Evolutionary conservation across 345 rosid species (phyloP), one percentile per base, ranked within the genome.

Genomic region (Xanthoceras sorbifolium): DNA sequence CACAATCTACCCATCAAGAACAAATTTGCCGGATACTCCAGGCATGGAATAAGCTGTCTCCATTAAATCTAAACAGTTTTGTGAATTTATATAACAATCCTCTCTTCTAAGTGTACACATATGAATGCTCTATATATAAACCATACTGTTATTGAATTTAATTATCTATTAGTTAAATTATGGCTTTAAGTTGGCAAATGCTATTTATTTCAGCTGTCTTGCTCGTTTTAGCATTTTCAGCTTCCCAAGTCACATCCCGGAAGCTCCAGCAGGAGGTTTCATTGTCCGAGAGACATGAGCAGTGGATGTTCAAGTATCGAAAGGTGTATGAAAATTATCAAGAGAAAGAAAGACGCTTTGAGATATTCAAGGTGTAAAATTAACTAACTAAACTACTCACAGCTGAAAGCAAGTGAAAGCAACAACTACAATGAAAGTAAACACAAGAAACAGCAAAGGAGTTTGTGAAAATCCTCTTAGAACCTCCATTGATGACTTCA

Each of bases 311-410:
- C 6, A 23, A 38, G 0, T 59, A 80, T 54, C 82, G 70, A 20
- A 62, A 64, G 25, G 79, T 78, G 0, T 86, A 84, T 40, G 28
- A 14, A 25, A 68, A 75, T 40, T 23, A n/a, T 2, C 31, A 26
- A 0, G 86, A 86, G 65, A 84, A 66, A 44, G 75, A 67, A 20
- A 76, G 14, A 31, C 77, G 81, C 6, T 77, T 80, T 44, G n/a
- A 55, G 40, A 82, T 82, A 44, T 84, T 84, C 67, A 82, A 74
- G n/a, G n/a, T n/a, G n/a, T n/a, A n/a, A n/a, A n/a, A n/a, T n/a
- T n/a, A n/a, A n/a, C n/a, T n/a, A n/a, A n/a, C n/a, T n/a, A n/a
- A n/a, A n/a, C n/a, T n/a, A n/a, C n/a, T n/a, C n/a, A n/a, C n/a
- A n/a, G n/a, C n/a, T n/a, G n/a, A n/a, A n/a, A n/a, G n/a, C n/a